Evolutionary conservation across 1,284 basidiomycete genomes (phyloP).

Genomic region (Ustilago trichophora): DNA sequence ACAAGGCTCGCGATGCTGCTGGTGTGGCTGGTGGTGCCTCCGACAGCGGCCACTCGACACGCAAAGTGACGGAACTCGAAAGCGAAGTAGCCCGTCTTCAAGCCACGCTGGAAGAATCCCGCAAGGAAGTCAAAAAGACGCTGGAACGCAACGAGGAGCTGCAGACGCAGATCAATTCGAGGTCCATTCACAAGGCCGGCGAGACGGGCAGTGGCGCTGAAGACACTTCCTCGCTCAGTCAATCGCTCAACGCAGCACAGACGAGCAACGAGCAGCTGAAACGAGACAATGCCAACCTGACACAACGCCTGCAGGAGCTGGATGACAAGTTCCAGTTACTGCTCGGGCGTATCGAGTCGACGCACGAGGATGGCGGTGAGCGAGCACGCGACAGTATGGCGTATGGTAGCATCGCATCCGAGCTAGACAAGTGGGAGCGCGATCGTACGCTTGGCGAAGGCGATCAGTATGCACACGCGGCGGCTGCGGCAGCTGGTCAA

Average conservation of each 20-base stretch:
- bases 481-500: neutral
- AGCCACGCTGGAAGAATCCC: constrained; percentile 34
- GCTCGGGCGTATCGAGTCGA: constrained; percentile 52
- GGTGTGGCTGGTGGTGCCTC: constrained; percentile 7
- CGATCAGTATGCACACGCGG: constrained; percentile 11
- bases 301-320: constrained; percentile 51
- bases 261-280: constrained; percentile 52
- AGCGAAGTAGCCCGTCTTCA: constrained; percentile 43
- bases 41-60: constrained; percentile 17
- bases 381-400: constrained; percentile 39
- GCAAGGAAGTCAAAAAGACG: constrained; percentile 50
- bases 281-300: constrained; percentile 48
- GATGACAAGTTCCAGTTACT: constrained; percentile 59
- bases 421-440: constrained; percentile 61
- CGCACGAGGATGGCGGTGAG: constrained; percentile 38
- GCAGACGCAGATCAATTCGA: constrained; percentile 27
- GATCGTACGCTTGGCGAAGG: constrained; percentile 25
- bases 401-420: constrained; percentile 55
- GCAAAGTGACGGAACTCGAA: constrained; percentile 50
- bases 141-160: constrained; percentile 52
- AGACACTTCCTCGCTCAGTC: constrained; percentile 16
- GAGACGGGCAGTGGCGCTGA: constrained; percentile 2
- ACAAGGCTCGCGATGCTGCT: constrained; percentile 27
- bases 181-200: constrained; percentile 1
- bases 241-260: constrained; percentile 33